A percentile compares a stretch with the other conserved stretches of the same genome.
Conservation (phyloP, 768 basidiomycete genomes). For the Boletus pseudopeckii region DNA sequence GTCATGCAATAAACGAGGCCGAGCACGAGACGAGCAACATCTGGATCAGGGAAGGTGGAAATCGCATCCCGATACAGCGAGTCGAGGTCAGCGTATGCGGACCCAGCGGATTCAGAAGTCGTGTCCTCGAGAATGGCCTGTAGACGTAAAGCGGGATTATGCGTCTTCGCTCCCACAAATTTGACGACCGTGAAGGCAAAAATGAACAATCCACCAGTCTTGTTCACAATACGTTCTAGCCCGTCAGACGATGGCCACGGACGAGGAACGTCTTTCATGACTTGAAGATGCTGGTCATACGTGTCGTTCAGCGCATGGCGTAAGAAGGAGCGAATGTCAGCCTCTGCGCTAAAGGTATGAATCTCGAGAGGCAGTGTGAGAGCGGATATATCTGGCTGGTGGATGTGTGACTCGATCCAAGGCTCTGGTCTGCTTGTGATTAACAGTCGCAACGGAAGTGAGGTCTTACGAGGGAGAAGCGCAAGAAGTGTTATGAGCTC, state of each 20-base stretch:
- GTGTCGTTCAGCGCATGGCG: no score
- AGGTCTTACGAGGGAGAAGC: slow-evolving; percentile 7
- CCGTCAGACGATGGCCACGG: no score
- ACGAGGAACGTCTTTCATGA: no score
- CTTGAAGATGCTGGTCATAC: no score
- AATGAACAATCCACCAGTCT: no score
- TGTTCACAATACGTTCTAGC: no score
- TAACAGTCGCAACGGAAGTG: slow-evolving; percentile 23
- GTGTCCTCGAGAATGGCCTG: not conserved
- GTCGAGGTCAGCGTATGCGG: slow-evolving; percentile 20
- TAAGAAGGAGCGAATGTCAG: no score
- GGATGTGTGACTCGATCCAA: slow-evolving; percentile 21
- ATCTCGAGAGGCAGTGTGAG: slow-evolving; percentile 17
- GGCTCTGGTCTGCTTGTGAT: slow-evolving; percentile 25
- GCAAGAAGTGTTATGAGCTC: slow-evolving; percentile 25
- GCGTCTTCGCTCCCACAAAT: no score
- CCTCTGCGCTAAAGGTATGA: slow-evolving; percentile 14
- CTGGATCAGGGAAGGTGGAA: slow-evolving; percentile 15
- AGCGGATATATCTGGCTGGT: slow-evolving; percentile 9
- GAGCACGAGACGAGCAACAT: slow-evolving; percentile 16
- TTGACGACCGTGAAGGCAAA: no score
- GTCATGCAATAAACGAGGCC: slow-evolving; percentile 17
- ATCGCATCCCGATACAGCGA: slow-evolving; percentile 20
- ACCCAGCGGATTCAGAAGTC: not conserved
- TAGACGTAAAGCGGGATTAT: no score